phyloP scores from a whole-genome alignment of 2,329 filamentous ascomycete genomes.

The Arthrobotrys conoides region DNA sequence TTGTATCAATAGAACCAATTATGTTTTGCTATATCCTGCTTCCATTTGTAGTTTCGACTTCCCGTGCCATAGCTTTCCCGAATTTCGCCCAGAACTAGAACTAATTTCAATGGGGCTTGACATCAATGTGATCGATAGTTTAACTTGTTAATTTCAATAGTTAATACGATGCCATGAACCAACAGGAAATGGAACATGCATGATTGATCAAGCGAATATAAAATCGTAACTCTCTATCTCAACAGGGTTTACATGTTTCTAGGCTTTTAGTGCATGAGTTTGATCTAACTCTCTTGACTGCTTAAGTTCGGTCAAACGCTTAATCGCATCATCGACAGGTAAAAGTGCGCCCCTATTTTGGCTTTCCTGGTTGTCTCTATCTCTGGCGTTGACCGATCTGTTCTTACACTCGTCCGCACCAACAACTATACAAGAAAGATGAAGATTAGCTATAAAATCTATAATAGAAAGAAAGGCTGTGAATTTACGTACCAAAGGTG shows the following conservation, averaged over 20 bases:
- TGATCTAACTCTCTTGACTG: slow-evolving; percentile 41
- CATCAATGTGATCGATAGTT: background rate
- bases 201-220: background rate
- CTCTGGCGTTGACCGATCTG: slow-evolving; percentile 75
- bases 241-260: background rate
- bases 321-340: slow-evolving; percentile 71
- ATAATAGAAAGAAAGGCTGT: background rate
- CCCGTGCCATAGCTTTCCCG: background rate
- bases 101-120: too few relatives aligned
- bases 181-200: background rate
- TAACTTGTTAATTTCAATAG: background rate
- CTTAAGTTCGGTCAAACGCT: slow-evolving; percentile 39
- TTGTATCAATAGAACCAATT: slow-evolving; percentile 5
- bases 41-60: background rate
- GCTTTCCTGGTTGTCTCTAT: slow-evolving; percentile 75
- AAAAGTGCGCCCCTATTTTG: slow-evolving; percentile 75
- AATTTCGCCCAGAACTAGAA: too few relatives aligned
- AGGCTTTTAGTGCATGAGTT: slow-evolving; percentile 4
- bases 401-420: slow-evolving; percentile 75
- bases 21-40: background rate
- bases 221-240: slow-evolving; percentile 1
- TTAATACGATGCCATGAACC: background rate
- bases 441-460: background rate
- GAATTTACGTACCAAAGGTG: slow-evolving; percentile 76
- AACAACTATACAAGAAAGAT: slow-evolving; percentile 69